phyloP scores from a whole-genome alignment of 192 early-diverging fungal species.

The Mortierella antarctica region DNA sequence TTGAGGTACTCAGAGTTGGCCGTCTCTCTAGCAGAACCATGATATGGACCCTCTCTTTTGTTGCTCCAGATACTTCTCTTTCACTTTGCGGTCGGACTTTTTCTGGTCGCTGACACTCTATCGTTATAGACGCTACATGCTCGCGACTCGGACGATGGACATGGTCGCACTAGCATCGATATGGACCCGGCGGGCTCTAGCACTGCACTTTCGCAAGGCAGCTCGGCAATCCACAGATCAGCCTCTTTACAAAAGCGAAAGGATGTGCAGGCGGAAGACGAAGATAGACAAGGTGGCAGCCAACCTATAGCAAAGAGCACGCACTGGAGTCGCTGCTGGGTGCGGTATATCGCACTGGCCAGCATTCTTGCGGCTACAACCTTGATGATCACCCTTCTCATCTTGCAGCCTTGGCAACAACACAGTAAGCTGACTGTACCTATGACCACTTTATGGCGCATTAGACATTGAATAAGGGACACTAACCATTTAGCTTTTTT shows the following conservation, averaged over 20 bases:
- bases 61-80: no score
- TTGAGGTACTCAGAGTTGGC: no score
- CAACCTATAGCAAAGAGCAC: background rate
- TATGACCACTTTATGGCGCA: background rate
- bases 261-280: background rate
- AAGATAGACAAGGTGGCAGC: background rate
- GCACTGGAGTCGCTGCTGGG: conserved; percentile 24
- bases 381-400: background rate
- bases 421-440: conserved; percentile 7
- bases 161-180: conserved; percentile 10
- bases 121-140: no score
- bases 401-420: conserved; percentile 22
- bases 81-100: background rate
- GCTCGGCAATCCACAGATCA: background rate
- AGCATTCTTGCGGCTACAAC: background rate
- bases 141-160: background rate
- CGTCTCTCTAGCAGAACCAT: no score
- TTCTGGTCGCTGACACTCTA: no score
- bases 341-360: background rate
- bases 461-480: background rate
- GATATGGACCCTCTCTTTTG: no score
- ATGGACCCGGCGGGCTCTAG: conserved; percentile 2
- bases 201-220: background rate
- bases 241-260: conserved; percentile 3
- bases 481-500: background rate